These are phyloP conservation scores for Tuber brumale DNA, from an alignment of 495 filamentous ascomycete species.

Conservation along the genomic window DNA sequence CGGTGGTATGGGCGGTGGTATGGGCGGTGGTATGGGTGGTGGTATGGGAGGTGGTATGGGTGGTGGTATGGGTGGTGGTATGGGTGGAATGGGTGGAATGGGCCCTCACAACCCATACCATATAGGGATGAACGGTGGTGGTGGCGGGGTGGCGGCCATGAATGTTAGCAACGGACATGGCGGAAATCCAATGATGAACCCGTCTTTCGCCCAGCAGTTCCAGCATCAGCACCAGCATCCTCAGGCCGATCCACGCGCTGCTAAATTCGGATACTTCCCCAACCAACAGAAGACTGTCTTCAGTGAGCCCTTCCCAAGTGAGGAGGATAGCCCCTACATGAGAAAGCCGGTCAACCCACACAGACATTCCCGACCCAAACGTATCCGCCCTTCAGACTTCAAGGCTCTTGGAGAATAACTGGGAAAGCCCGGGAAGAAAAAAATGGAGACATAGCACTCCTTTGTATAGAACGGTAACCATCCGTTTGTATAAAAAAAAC, in stretches of 20 bases:
- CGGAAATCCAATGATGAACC: conserved; percentile 24
- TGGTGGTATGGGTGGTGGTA: conserved; percentile 37
- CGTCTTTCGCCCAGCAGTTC: conserved; percentile 34
- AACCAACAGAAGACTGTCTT: conserved; percentile 69
- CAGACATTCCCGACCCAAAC: conserved; percentile 69
- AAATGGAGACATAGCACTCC: not conserved
- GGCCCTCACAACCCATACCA: conserved; percentile 11
- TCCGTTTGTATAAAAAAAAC: conserved; percentile 4
- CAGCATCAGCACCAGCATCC: conserved; percentile 39
- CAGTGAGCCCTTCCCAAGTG: conserved; percentile 55
- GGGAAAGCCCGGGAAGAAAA: not conserved
- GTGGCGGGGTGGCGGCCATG: conserved; percentile 21
- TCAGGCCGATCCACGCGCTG: conserved; percentile 32
- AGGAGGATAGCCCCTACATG: conserved; percentile 90
- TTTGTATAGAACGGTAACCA: conserved; percentile 1
- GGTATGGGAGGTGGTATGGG: conserved; percentile 45
- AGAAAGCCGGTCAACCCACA: conserved; percentile 94
- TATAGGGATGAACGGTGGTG: conserved; percentile 41
- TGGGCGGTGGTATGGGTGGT: conserved; percentile 43
- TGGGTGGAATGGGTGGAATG: conserved; percentile 45
- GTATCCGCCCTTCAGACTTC: conserved; percentile 76
- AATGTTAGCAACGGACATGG: conserved; percentile 11
- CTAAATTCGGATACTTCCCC: conserved; percentile 50
- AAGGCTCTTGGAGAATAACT: conserved; percentile 39
- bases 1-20: conserved; percentile 44